Evolutionary conservation across 1,139 yeast genomes (phyloP), one percentile per base, ranked within the genome.

Genomic region (Yamadazyma jaroonii): DNA sequence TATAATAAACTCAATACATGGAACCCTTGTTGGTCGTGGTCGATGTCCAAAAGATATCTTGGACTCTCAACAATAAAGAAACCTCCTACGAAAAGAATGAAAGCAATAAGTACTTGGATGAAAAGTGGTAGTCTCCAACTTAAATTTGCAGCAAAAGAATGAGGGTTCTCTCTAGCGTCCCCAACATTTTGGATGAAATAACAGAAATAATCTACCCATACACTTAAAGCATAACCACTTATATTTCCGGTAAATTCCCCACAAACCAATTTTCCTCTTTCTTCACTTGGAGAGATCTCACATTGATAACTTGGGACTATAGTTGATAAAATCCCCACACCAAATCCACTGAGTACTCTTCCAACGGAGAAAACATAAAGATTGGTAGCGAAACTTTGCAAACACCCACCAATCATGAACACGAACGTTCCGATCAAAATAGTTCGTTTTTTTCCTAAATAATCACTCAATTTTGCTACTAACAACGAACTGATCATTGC

Each of bases 1-100:
- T 85, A 86, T 35, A 90, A 67, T 51, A 87, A 81, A n/a, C 90
- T 84, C 50, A 89, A 74, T 9, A 87, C 96, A 36, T 84, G 72
- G 52, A 86, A 74, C 2, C 80, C 81, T 43, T 71, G 72, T 44
- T 62, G 70, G 44, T 76, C 81, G 43, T 55, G 57, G 41, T 74
- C 78, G 12, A 67, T 72, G 42, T 74, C 78, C 22, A 76, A 55
- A 31, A 75, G 57, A 77, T 78, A 76, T 40, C 81, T 57, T 3
- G 81, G 81, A 36, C 77, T 67, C 47, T 76, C 81, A 11, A 76
- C 81, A 12, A 76, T 65, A 52, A 74, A 72, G 41, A 75, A 67
- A 2, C 79, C 79, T 3, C 81, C 81, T 21, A 71, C 31, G 20
- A 74, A 63, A 26, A 76, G 54, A 2, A 73, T 49, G 14, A 65